Evolutionary conservation across 2,329 filamentous ascomycete genomes (phyloP).

Genomic region (Xylariales sp.): DNA sequence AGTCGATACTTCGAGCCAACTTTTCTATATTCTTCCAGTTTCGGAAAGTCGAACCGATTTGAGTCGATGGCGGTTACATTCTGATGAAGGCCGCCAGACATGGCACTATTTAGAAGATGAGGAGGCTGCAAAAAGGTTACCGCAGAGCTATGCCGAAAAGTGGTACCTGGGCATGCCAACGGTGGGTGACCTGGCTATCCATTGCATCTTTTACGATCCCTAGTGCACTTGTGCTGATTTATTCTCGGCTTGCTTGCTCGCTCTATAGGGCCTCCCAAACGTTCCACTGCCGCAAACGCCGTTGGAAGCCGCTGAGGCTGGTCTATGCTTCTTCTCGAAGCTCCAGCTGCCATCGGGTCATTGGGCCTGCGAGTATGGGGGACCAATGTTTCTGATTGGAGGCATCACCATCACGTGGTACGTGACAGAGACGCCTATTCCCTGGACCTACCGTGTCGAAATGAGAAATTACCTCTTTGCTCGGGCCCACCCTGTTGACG

Average conservation of each 20-base stretch:
- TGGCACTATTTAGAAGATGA: constrained; percentile 88
- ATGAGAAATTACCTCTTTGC: constrained; percentile 91
- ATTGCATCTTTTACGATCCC: not conserved
- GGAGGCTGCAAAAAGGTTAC: constrained; percentile 70
- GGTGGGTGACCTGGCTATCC: constrained; percentile 48
- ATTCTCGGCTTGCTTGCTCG: constrained; percentile 5
- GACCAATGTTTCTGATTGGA: constrained; percentile 91
- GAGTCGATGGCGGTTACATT: constrained; percentile 76
- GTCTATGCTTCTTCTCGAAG: constrained; percentile 80
- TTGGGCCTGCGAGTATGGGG: constrained; percentile 97
- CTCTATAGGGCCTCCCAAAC: constrained; percentile 64
- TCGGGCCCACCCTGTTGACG: constrained; percentile 78
- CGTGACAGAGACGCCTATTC: constrained; percentile 82
- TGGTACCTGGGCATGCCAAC: constrained; percentile 80
- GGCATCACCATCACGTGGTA: constrained; percentile 84
- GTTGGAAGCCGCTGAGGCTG: constrained; percentile 75
- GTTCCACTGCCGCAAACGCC: constrained; percentile 68
- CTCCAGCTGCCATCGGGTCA: constrained; percentile 86
- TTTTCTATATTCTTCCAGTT: no score
- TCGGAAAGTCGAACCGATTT: no score
- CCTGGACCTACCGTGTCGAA: constrained; percentile 73
- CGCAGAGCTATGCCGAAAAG: constrained; percentile 84
- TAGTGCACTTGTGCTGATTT: not conserved
- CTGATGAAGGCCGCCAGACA: constrained; percentile 81
- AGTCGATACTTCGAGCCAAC: no score